Base-by-base conservation (phyloP, 805 yeast species). In the Millerozyma acaciae region DNA sequence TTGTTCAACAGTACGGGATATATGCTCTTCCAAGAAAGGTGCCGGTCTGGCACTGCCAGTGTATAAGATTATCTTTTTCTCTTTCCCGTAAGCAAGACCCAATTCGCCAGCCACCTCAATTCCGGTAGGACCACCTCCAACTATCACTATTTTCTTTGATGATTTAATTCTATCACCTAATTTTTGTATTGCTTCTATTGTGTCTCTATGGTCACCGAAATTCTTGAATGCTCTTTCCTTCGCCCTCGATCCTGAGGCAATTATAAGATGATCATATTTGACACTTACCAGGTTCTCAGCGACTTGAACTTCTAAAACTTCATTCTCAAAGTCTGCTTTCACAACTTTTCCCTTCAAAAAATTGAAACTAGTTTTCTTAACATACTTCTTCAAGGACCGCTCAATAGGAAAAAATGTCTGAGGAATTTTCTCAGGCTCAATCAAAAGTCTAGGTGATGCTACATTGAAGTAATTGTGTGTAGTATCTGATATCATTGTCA, bases 71-170 rank as follows among this genome's bases (percentile, higher is more conserved):
- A 61, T 56, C 8, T 47, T 26, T 20, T 50, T 44, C 10, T 31
- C 33, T 5, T 32, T 31, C 8, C 48, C 44, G 28, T 33, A 50
- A 9, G 25, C 32, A 13, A 21, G 36, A 3, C 55, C 67, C 20
- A 65, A 43, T 34, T 65, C 72, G 8, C 64, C 67, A 6, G 66
- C 58, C 8, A 48, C 28, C 37, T 65, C 70, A 8, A 62, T 65
- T 4, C 67, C 68, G 10, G 67, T 56, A 14, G 55, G 37, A n/a
- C 67, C 68, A 13, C 60, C 68, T 4, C 68, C 72, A n/a, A 65
- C 28, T 4, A 65, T 42, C 1, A 67, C 69, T 13, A 65, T 53
- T 7, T 44, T 33, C 17, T 47, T 42, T 6, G 67, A 57, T 3
- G 34, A 8, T 26, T 43, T 40, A 15, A 59, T 35, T 18, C 40